Base-by-base conservation (phyloP, 371 early-diverging fungal genomes). In the Apophysomyces trapeziformis region DNA sequence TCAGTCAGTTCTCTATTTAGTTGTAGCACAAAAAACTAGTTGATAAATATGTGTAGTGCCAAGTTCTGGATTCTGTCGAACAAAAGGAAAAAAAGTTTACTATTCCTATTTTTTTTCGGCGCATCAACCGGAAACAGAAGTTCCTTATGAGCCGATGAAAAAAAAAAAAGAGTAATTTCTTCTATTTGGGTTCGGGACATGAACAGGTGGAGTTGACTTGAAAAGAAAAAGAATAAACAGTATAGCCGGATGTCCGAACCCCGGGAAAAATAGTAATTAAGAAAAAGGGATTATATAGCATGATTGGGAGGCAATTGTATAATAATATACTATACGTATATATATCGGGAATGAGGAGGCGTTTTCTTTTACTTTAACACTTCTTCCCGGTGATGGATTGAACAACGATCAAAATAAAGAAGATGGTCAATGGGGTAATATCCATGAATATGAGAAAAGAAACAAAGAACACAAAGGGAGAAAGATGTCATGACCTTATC, bases 21-120 rank as follows among this genome's bases (percentile, higher is more conserved):
- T 14, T 13, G 47, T 47, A 14, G 47, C 11, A 50, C 54, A 50
- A 35, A 21, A 50, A 41, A 41, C 13, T 11, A 41, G 13, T 8
- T 8, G 41, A 8, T 50, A 9, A 2, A 50, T 50, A 21, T 50
- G 7, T 21, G 21, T 18, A 1, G 41, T 41, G 11, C 8, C 41
- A 41, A 41, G 41, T 50, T 50, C 54, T 50, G 11, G 21, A 50
- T 50, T 50, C 54, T 50, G 54, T 50, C 54, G 9, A 16, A 18
- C 9, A 50, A 50, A 26, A 26, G 32, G 32, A 26, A 26, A 26
- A 26, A 2, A 26, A 26, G 32, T 26, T 26, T 26, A 26, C 32
- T 26, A 26, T 26, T 26, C 2, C 32, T 26, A 14, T 45, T 14
- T 50, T 50, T 50, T n/a, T 18, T 50, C 54, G 54, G 54, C 54